Evolutionary conservation across 768 basidiomycete genomes (phyloP), one percentile per base, ranked within the genome.

Genomic region (Auriculariales sp.): DNA sequence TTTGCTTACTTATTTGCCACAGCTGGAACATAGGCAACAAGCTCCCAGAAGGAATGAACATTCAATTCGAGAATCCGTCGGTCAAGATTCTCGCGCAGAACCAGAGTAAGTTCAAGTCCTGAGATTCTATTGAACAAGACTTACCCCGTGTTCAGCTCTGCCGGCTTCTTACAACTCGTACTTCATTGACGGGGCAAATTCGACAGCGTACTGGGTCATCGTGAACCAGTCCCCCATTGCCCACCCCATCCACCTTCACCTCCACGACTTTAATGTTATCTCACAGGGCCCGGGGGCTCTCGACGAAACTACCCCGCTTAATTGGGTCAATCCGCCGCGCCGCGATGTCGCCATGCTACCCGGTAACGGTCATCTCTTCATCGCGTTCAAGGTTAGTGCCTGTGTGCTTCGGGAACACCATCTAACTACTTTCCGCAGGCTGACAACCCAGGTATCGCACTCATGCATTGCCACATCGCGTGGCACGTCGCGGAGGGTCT

Each of bases 231-330:
- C 14, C 39, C 39, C 39, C 19, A 25, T 44, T 25, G 39, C 39
- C 22, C 39, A 60, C 22, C 57, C 57, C 2, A 57, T 57, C 62
- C 65, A 67, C 54, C 52, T 65, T 25, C 65, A 66, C 57, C 66
- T 19, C 2, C 39, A 44, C 39, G 39, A 44, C 19, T 44, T 44
- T 25, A 44, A 44, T 25, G 19, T 44, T 25, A 25, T 44, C 39
- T 19, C 39, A 5, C 22, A 19, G 19, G 39, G 39, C 39, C 22
- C 39, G 14, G 39, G 39, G 4, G 27, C 12, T 12, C 27, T 44
- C 19, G 19, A 19, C 39, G 22, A 19, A 6, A n/a, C 39, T 12
- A 44, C 39, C 7, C 12, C 39, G 4, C 39, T 44, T 7, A 44
- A 44, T 19, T 44, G 42, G 39, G 28, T 19, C 17, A 50, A 50